A percentile compares a stretch with the other conserved stretches of the same genome.
Evolutionary conservation across 108 stramenopile genomes (phyloP).

Genomic region (Chaetoceros muelleri): DNA sequence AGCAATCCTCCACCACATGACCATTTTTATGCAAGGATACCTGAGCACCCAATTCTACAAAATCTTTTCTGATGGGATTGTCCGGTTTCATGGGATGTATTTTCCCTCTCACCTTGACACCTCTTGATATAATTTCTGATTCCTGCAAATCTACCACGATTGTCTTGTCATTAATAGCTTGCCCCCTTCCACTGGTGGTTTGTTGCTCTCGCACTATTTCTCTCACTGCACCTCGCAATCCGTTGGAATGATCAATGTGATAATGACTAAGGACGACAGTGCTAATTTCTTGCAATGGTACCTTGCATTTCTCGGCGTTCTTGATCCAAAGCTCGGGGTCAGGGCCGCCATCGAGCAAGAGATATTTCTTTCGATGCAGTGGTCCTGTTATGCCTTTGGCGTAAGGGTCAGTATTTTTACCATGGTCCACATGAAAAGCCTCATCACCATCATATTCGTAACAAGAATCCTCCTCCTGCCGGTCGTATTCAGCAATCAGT

Average conservation of each 20-base stretch:
- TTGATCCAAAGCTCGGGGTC: background rate
- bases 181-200: no score
- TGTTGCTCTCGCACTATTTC: background rate
- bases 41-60: background rate
- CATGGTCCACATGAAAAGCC: no score
- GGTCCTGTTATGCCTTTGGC: background rate
- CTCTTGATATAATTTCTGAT: background rate
- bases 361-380: constrained; percentile 1
- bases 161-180: background rate
- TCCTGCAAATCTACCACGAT: background rate
- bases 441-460: background rate
- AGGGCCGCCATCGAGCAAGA: background rate
- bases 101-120: background rate
- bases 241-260: constrained; percentile 1
- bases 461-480: background rate
- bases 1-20: background rate
- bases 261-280: background rate
- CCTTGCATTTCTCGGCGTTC: background rate
- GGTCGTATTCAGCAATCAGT: background rate
- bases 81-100: background rate
- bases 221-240: background rate
- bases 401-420: background rate
- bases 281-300: background rate
- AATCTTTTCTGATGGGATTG: background rate
- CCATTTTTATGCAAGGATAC: background rate